These are phyloP conservation scores for Allium fistulosum DNA, from an alignment of 106 monocot genomes.

Conservation along the genomic window DNA sequence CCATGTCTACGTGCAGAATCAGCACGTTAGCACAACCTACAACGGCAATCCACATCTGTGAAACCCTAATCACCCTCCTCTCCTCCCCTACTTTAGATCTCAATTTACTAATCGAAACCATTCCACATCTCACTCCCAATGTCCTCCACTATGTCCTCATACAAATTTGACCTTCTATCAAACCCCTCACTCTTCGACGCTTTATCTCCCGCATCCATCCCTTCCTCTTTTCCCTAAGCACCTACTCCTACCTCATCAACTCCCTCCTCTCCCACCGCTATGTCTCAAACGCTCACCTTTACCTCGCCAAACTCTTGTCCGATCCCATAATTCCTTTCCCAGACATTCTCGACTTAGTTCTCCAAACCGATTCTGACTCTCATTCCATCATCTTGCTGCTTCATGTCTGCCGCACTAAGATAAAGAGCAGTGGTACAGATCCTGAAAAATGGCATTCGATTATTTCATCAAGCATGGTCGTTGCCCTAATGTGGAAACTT, in stretches of 20 bases:
- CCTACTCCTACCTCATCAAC: conserved; percentile 46
- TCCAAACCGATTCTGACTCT: conserved; percentile 3
- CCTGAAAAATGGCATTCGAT: conserved; percentile 37
- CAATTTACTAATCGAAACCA: conserved; percentile 16
- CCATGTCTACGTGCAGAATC: conserved; percentile 3
- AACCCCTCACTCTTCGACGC: conserved; percentile 27
- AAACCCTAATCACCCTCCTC: conserved; percentile 4
- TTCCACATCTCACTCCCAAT: conserved; percentile 18
- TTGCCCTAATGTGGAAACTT: conserved; percentile 45
- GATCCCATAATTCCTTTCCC: conserved; percentile 15
- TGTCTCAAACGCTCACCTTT: conserved; percentile 24
- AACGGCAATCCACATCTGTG: not conserved
- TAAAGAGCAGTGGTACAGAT: conserved; percentile 3
- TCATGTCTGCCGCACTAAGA: conserved; percentile 39
- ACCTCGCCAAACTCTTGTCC: conserved; percentile 31
- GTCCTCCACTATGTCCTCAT: conserved; percentile 19
- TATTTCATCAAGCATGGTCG: conserved; percentile 23
- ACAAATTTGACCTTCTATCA: conserved; percentile 22
- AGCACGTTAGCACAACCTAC: not conserved
- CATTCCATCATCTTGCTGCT: conserved; percentile 24
- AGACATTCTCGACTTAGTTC: conserved; percentile 6
- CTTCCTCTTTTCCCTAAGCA: conserved; percentile 33
- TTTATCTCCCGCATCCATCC: conserved; percentile 25
- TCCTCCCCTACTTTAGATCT: conserved; percentile 12
- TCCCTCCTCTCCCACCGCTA: conserved; percentile 27